These are phyloP conservation scores for Senna tora DNA, from an alignment of 306 rosid species.

Conservation along the genomic window DNA sequence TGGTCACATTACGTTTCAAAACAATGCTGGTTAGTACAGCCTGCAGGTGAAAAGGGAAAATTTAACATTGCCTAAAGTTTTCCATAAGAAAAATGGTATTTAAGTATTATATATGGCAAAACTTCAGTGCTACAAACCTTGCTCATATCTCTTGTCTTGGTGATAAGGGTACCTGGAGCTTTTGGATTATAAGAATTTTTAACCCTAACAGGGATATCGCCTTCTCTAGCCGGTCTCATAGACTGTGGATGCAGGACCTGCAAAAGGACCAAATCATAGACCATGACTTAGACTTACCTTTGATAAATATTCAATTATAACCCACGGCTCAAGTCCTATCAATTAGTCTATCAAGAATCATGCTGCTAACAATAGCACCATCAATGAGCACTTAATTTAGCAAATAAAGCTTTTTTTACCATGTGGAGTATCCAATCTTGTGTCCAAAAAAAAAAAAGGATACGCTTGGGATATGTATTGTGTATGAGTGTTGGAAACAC, in stretches of 20 bases:
- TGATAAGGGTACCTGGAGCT: conserved; percentile 94
- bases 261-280: conserved; percentile 50
- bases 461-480: not conserved
- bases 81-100: too few species aligned
- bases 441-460: not conserved
- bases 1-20: conserved; percentile 85
- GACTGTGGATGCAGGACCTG: conserved; percentile 98
- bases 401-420: not conserved
- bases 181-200: conserved; percentile 94
- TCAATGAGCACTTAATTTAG: not conserved
- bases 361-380: not conserved
- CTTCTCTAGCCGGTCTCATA: conserved; percentile 98
- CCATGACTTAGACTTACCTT: not conserved
- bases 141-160: conserved; percentile 86
- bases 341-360: not conserved
- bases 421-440: too few species aligned
- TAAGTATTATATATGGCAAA: conserved; percentile 27
- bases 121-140: conserved; percentile 61
- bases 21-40: conserved; percentile 92
- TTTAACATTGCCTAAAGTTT: conserved; percentile 23
- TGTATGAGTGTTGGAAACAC: not conserved
- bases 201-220: conserved; percentile 95
- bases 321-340: conserved; percentile 7
- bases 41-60: conserved; percentile 55
- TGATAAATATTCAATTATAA: conserved; percentile 22